These are phyloP conservation scores for Microdochium trichocladiopsis DNA, from an alignment of 2,329 filamentous ascomycete species.

Conservation along the genomic window DNA sequence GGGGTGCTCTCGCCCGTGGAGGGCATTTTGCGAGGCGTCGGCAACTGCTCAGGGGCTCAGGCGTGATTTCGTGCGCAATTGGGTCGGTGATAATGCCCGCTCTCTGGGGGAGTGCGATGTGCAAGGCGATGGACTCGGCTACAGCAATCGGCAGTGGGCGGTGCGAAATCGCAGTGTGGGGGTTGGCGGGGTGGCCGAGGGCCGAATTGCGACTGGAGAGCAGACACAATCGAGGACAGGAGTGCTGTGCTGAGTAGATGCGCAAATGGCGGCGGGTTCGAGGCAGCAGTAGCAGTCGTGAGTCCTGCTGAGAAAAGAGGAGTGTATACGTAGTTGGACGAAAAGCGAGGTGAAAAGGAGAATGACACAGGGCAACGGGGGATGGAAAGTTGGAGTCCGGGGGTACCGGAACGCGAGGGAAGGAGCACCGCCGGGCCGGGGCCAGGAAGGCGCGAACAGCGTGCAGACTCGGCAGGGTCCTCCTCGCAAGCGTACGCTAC, in stretches of 20 bases:
- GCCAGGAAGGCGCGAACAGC: neutral
- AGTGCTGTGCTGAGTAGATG: neutral
- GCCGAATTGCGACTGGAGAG: neutral
- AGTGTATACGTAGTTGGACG: too few species aligned
- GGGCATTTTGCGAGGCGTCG: neutral
- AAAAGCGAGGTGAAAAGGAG: neutral
- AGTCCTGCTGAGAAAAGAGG: too few species aligned
- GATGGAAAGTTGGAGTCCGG: neutral
- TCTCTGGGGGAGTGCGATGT: too few species aligned
- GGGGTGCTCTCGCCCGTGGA: neutral
- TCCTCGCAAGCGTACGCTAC: neutral
- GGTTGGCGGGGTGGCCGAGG: neutral
- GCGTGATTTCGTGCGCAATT: neutral
- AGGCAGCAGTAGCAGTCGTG: too few species aligned
- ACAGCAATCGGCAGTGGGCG: neutral
- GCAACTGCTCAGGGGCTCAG: neutral
- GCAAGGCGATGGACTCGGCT: too few species aligned
- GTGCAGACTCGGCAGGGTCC: neutral
- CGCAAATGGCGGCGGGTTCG: too few species aligned
- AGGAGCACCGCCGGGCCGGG: neutral
- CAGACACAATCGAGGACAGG: neutral
- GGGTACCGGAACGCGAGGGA: neutral
- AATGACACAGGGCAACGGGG: neutral
- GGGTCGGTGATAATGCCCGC: too few species aligned
- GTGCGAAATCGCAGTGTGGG: neutral